Conservation (phyloP, 306 rosid genomes). For the Quercus wislizeni region DNA sequence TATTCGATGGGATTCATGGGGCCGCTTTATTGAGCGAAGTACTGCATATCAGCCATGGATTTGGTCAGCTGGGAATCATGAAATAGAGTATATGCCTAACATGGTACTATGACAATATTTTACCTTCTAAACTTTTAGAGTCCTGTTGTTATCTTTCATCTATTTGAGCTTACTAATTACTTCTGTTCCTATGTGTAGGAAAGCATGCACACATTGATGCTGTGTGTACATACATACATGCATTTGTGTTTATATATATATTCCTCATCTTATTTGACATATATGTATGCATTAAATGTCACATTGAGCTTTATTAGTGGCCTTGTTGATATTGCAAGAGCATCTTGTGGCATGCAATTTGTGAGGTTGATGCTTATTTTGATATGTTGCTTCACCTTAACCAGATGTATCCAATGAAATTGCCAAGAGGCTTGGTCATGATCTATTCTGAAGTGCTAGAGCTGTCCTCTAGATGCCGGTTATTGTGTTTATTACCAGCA, state of each 20-base stretch:
- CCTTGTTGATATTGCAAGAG: not conserved
- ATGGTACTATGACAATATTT: slow-evolving; percentile 47
- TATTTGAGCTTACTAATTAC: not conserved
- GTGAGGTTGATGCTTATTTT: not conserved
- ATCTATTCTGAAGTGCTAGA: not conserved
- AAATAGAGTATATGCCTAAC: slow-evolving; percentile 81
- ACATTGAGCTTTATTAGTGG: not conserved
- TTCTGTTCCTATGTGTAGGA: not conserved
- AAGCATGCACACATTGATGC: not conserved
- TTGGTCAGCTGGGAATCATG: slow-evolving; percentile 92
- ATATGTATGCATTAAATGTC: not conserved
- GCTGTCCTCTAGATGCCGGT: not conserved
- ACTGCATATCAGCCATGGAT: slow-evolving; percentile 93
- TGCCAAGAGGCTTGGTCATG: not conserved
- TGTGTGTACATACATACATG: not conserved
- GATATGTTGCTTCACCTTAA: not conserved
- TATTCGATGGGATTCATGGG: slow-evolving; percentile 94
- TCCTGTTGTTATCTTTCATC: not conserved
- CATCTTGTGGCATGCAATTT: not conserved
- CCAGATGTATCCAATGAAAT: not conserved
- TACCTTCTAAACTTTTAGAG: not conserved
- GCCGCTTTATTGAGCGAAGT: slow-evolving; percentile 70
- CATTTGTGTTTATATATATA: not conserved
- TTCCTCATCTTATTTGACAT: not conserved
- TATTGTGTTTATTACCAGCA: not conserved